Percentiles rank a stretch among this genome's conserved stretches.
These are phyloP conservation scores for Syncephalastrum contaminatum DNA, from an alignment of 371 early-diverging fungal species.

Conservation along the genomic window DNA sequence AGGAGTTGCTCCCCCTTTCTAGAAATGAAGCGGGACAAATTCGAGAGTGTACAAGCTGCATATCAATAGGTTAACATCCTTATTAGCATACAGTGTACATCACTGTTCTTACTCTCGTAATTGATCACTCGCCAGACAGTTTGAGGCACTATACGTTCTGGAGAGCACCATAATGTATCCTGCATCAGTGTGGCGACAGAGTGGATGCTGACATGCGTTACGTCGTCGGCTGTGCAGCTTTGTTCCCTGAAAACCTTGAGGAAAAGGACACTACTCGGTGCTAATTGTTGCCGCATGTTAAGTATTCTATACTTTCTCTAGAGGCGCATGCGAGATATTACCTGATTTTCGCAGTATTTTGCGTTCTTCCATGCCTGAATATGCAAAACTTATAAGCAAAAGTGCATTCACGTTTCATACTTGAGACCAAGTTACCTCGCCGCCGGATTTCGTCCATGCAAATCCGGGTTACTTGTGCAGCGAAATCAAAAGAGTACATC, in stretches of 20 bases:
- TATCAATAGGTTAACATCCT: background rate
- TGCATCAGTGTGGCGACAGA: slow-evolving; percentile 53
- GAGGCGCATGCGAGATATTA: background rate
- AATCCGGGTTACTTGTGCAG: slow-evolving; percentile 35
- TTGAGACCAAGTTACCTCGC: slow-evolving; percentile 27
- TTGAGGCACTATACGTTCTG: slow-evolving; percentile 44
- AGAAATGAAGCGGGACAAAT: slow-evolving; percentile 26
- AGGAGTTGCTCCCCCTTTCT: slow-evolving; percentile 29
- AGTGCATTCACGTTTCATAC: background rate
- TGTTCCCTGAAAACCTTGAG: slow-evolving; percentile 41
- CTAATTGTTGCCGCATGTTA: slow-evolving; percentile 12
- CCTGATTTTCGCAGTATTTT: slow-evolving; percentile 48
- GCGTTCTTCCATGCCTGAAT: slow-evolving; percentile 38
- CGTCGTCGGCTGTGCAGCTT: slow-evolving; percentile 32
- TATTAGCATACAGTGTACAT: background rate
- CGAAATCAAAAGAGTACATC: slow-evolving; percentile 39
- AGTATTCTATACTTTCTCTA: too few relatives aligned
- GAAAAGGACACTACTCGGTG: slow-evolving; percentile 37
- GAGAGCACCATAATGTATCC: slow-evolving; percentile 41
- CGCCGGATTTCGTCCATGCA: slow-evolving; percentile 44
- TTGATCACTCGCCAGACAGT: slow-evolving; percentile 46
- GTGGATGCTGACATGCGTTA: slow-evolving; percentile 35
- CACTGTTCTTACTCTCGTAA: slow-evolving; percentile 39
- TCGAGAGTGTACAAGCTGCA: slow-evolving; percentile 39
- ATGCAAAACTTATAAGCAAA: background rate